Conservation (phyloP, 345 rosid genomes). For the Corymbia maculata region DNA sequence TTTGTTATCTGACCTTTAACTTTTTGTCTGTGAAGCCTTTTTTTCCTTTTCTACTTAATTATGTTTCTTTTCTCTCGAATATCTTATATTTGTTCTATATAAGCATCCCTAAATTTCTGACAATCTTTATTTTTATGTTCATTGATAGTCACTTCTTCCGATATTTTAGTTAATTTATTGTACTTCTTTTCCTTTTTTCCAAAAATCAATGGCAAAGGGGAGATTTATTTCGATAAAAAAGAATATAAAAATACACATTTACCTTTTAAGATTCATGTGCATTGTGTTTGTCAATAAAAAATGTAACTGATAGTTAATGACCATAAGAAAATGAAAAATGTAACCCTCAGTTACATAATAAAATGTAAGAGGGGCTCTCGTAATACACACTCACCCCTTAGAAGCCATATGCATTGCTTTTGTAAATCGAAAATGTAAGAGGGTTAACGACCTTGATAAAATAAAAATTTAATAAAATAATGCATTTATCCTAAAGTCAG, state of each 20-base stretch:
- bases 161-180: conserved; percentile 25
- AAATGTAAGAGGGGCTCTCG: too few relatives aligned
- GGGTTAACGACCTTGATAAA: fast-evolving
- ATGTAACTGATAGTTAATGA: too few relatives aligned
- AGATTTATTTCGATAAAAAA: not conserved
- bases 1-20: not conserved
- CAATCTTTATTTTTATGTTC: too few relatives aligned
- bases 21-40: not conserved
- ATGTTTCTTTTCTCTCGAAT: not conserved
- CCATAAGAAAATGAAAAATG: not conserved
- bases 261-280: too few relatives aligned
- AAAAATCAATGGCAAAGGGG: fast-evolving
- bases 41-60: not conserved
- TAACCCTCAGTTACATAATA: too few relatives aligned
- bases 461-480: too few relatives aligned
- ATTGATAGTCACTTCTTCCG: not conserved
- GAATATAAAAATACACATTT: fast-evolving
- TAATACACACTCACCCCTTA: fast-evolving
- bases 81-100: not conserved
- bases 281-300: too few relatives aligned
- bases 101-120: too few relatives aligned
- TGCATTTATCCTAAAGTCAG: not conserved
- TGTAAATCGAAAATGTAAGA: too few relatives aligned
- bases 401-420: too few relatives aligned
- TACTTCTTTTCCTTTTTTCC: not conserved